Base-by-base conservation (phyloP, 768 basidiomycete species). In the Pholiota conissans region DNA sequence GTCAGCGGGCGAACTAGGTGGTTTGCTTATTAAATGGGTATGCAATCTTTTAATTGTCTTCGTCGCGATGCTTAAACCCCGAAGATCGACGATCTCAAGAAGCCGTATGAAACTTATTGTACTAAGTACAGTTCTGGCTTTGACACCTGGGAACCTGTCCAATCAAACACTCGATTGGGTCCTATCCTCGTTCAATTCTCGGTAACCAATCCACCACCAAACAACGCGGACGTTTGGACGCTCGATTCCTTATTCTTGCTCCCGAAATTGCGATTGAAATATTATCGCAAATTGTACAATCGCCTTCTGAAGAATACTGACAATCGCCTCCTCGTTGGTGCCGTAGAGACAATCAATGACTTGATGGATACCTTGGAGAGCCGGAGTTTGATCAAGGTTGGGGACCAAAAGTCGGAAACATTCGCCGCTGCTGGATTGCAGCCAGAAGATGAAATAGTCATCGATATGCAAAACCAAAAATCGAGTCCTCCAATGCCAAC, bases 1-100 rank as follows among this genome's bases (percentile, higher is more conserved):
- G 4, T 93, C 91, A 11, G 94, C 95, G 5, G 97, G 95, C 68
- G 93, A 90, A 11, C 79, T 99, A 27, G 95, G 97, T 37, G 96
- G 98, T 71, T 77, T 99, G 37, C 79, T 99, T 53, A 97, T 98
- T 90, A 87, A 90, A 75, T 98, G 96, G 97, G 96, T 96, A 63
- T 59, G 91, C 75, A 47, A 32, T 47, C 37, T 52, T 46, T 24
- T 58, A 35, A 39, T 42, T 55, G 39, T 49, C 34, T 8, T 34
- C 40, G 47, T 16, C 60, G 56, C 63, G 55, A 63, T 52, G 53
- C 59, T 62, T 59, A 53, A 57, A 57, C 34, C 51, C 39, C 49
- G 30, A 71, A 98, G 95, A 93, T 98, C 62, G 90, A 94, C 61
- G 95, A 99, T 67, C 77, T 99, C 29, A 89, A 91, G 54, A 80